Evolutionary conservation across 2,329 filamentous ascomycete species (phyloP).

Genomic region (Bipolaris oryzae): DNA sequence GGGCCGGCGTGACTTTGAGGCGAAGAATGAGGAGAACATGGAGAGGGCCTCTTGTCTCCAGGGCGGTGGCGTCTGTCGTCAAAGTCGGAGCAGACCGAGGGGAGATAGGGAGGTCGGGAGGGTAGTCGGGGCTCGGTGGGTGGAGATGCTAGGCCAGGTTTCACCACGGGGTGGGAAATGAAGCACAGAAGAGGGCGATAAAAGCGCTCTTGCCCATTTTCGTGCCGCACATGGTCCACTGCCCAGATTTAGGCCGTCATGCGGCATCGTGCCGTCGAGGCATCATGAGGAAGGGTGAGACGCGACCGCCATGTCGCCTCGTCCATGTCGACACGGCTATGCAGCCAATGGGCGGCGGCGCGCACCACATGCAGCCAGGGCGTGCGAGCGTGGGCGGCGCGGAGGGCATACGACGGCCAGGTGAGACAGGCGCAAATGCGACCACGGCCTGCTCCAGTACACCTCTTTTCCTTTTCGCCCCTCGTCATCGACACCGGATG

Average conservation of each 20-base stretch:
- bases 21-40: constrained; percentile 50
- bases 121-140: background rate
- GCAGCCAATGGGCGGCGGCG: constrained; percentile 10
- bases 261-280: constrained; percentile 13
- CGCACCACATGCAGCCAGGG: constrained; percentile 15
- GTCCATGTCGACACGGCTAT: background rate
- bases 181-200: constrained; percentile 16
- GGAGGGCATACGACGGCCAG: constrained; percentile 1
- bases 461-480: background rate
- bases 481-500: constrained; percentile 13
- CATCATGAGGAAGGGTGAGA: constrained; percentile 12
- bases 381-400: constrained; percentile 15
- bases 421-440: no score
- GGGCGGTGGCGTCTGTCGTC: constrained; percentile 15
- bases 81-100: constrained; percentile 16
- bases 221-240: constrained; percentile 14
- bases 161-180: constrained; percentile 17
- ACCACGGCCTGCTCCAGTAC: no score
- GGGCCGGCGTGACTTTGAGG: constrained; percentile 35
- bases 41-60: constrained; percentile 24
- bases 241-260: constrained; percentile 16
- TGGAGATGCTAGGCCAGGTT: constrained; percentile 13
- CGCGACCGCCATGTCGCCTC: constrained; percentile 15
- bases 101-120: background rate
- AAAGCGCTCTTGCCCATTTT: constrained; percentile 18